Conservation (phyloP, 1,139 yeast genomes). For the Taphrina confusa region DNA sequence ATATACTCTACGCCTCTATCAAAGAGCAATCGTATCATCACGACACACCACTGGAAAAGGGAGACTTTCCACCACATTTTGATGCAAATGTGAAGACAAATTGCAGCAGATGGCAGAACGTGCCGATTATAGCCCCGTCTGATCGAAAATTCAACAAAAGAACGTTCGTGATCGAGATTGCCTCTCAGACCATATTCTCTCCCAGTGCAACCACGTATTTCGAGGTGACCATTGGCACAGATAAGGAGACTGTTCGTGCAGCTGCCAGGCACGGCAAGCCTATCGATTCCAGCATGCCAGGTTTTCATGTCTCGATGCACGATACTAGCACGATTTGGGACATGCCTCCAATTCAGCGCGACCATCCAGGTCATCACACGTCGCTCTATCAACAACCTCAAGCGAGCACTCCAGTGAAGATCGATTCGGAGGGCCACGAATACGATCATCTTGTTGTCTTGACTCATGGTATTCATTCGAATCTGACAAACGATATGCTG, state of each 20-base stretch:
- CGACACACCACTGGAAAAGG: slow-evolving; percentile 43
- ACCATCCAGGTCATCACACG: slow-evolving; percentile 34
- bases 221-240: slow-evolving; percentile 64
- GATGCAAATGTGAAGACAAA: slow-evolving; percentile 49
- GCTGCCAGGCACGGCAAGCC: slow-evolving; percentile 35
- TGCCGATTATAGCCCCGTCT: slow-evolving; percentile 62
- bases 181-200: slow-evolving; percentile 79
- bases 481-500: slow-evolving; percentile 83
- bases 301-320: slow-evolving; percentile 25
- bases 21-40: slow-evolving; percentile 60
- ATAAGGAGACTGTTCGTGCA: slow-evolving; percentile 46
- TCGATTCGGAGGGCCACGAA: slow-evolving; percentile 63
- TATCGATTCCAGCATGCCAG: slow-evolving; percentile 33
- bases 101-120: slow-evolving; percentile 69
- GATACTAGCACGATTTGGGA: slow-evolving; percentile 38
- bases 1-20: slow-evolving; percentile 81
- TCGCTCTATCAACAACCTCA: slow-evolving; percentile 49
- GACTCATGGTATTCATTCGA: slow-evolving; percentile 92
- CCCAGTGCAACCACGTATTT: slow-evolving; percentile 67
- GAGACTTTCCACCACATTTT: slow-evolving; percentile 25
- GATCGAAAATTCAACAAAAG: not conserved
- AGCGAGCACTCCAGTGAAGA: slow-evolving; percentile 63
- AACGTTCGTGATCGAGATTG: slow-evolving; percentile 60
- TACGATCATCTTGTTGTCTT: slow-evolving; percentile 65
- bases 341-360: slow-evolving; percentile 39